These are phyloP conservation scores for Tulasnella sp. DNA, from an alignment of 768 basidiomycete species.

Conservation along the genomic window DNA sequence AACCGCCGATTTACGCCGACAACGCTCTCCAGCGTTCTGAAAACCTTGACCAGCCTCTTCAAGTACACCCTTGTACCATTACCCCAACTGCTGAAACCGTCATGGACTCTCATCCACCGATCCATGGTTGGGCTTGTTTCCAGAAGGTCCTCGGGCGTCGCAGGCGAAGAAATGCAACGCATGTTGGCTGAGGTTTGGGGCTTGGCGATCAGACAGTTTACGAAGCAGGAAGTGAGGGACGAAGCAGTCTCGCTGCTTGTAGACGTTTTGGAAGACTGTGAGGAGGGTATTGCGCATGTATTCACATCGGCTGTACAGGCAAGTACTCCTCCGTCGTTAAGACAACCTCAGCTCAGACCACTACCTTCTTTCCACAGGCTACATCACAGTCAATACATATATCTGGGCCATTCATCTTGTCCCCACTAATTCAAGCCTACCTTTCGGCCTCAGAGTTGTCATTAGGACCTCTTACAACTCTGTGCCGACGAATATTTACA, in stretches of 20 bases:
- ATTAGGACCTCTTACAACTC: constrained; percentile 33
- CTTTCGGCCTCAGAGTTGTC: constrained; percentile 31
- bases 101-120: neutral
- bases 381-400: constrained; percentile 74
- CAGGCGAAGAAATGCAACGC: constrained; percentile 53
- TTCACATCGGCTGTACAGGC: constrained; percentile 73
- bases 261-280: constrained; percentile 26
- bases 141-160: constrained; percentile 46
- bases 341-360: neutral
- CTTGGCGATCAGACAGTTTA: constrained; percentile 23
- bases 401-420: constrained; percentile 48
- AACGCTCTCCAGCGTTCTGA: constrained; percentile 49
- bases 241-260: constrained; percentile 43
- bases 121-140: neutral
- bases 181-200: constrained; percentile 85
- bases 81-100: constrained; percentile 5
- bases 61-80: constrained; percentile 42
- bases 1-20: constrained; percentile 31
- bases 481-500: constrained; percentile 62
- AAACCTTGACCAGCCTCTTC: constrained; percentile 57
- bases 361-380: constrained; percentile 36
- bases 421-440: constrained; percentile 38
- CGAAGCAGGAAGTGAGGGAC: constrained; percentile 34
- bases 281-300: constrained; percentile 60
- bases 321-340: constrained; percentile 13